Base-by-base conservation (phyloP, 176 grass and related monocot genomes). In the Avena insularis region DNA sequence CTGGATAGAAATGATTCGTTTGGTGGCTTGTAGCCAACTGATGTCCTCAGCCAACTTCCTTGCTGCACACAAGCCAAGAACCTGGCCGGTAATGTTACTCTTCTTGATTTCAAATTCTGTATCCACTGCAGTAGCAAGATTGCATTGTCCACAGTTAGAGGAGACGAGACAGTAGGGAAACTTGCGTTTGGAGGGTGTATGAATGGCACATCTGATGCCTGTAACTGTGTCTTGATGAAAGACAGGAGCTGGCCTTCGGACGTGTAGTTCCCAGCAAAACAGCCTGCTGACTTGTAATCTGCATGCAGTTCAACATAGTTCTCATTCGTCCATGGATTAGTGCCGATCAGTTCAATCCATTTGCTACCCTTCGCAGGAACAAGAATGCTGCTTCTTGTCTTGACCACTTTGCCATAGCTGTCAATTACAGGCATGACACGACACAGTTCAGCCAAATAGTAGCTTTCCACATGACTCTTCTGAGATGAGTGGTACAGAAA, bases 121-220 rank as follows among this genome's bases (percentile, higher is more conserved):
- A 97, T 94, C 95, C 95, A 97, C n/a, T 91, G 8, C 38, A 97
- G 69, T 11, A 97, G 57, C 87, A 97, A 86, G 47, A 94, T 76
- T 53, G 90, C 95, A 84, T 97, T 94, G 4, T 86, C 47, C 78
- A 83, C 84, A 0, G 86, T 94, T 16, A 97, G 73, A 74, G 49
- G 73, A 23, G 95, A 94, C 12, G 73, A 83, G 1, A 91, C 84
- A 9, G 78, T 86, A n/a, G 50, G 54, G 19, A 97, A 91, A 4
- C 25, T 67, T 5, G 84, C 73, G 29, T 97, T 15, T 69, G 92
- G 92, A 19, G 95, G 95, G 76, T 77, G 1, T 82, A 97, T 85
- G 43, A 62, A 33, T 51, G 95, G 95, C 8, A 97, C 68, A 81
- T 97, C 95, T 4, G 40, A 62, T 29, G 65, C 95, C 0, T 66